Base-by-base conservation (phyloP, 2,329 filamentous ascomycete species). In the Penicillium sclerotiorum region DNA sequence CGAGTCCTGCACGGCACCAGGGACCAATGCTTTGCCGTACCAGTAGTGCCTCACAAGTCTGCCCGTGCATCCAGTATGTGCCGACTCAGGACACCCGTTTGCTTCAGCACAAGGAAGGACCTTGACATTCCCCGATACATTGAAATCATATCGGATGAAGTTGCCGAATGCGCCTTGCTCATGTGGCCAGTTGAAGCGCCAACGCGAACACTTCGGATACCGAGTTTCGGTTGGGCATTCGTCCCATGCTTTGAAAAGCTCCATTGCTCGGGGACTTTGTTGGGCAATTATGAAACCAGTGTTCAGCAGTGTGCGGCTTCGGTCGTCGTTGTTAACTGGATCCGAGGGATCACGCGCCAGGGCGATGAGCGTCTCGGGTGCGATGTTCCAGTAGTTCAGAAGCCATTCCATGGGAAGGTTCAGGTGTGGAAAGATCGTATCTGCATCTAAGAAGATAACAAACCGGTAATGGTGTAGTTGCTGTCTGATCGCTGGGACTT, bases 341-440 rank as follows among this genome's bases (percentile, higher is more conserved):
- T 65, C 63, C 52, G 74, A 66, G 6, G 76, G 75, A 44, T 79
- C 77, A 47, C 73, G 65, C 30, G 77, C 71, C 68, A 78, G 73
- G 48, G 77, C 73, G 45, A 77, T 60, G 11, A 76, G 67, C 0
- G 73, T 77, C 2, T 70, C 57, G 0, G 61, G 52, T 8, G 62
- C 66, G 40, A 77, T 65, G 46, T 73, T 67, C 77, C 76, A 79
- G 33, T 73, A 67, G 56, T 76, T 77, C 58, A 79, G 68, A 6
- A 79, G 68, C 72, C 74, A 79, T 61, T 79, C 77, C 13, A 78
- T 50, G 2, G 76, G 76, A 1, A 79, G 57, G 27, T 76, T 67
- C 1, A 72, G 67, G 46, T 77, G 66, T 1, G 67, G 62, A 45
- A 78, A 68, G 6, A 72, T 66, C 15, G 68, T 72, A 50, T 79